phyloP scores from a whole-genome alignment of 257 asterid genomes.

The Ajuga chamaepitys region DNA sequence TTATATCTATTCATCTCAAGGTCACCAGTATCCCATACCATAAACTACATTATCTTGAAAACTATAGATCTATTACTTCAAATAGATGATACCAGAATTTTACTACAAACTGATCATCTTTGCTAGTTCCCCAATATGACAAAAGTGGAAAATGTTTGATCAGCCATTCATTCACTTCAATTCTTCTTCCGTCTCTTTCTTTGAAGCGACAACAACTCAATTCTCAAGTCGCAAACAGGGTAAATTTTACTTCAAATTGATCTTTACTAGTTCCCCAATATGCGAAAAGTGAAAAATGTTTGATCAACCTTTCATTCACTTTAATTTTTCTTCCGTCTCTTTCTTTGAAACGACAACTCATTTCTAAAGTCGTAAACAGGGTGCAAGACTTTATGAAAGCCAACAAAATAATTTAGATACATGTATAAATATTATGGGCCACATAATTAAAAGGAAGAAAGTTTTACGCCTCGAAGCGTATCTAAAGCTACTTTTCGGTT shows the following conservation, averaged over 20 bases:
- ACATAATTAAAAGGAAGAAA: not conserved
- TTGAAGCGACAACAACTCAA: too few relatives aligned
- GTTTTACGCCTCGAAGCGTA: not conserved
- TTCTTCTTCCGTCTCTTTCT: too few relatives aligned
- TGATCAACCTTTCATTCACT: not conserved
- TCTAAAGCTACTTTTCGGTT: not conserved
- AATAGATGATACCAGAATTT: not conserved
- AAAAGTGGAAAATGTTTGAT: too few relatives aligned
- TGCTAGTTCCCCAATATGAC: too few relatives aligned
- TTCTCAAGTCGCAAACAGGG: too few relatives aligned
- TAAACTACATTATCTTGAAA: not conserved
- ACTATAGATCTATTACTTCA: not conserved
- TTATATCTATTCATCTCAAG: not conserved
- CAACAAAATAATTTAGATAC: not conserved
- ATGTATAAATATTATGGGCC: not conserved
- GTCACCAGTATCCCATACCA: not conserved
- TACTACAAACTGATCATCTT: too few relatives aligned
- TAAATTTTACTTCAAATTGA: too few relatives aligned
- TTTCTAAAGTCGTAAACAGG: not conserved
- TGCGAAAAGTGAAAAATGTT: not conserved
- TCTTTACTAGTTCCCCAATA: not conserved
- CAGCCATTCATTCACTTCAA: too few relatives aligned
- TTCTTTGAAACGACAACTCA: not conserved
- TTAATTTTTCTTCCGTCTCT: not conserved
- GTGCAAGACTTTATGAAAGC: not conserved